Conservation (phyloP, 106 monocot genomes). For the Dioscorea alata region DNA sequence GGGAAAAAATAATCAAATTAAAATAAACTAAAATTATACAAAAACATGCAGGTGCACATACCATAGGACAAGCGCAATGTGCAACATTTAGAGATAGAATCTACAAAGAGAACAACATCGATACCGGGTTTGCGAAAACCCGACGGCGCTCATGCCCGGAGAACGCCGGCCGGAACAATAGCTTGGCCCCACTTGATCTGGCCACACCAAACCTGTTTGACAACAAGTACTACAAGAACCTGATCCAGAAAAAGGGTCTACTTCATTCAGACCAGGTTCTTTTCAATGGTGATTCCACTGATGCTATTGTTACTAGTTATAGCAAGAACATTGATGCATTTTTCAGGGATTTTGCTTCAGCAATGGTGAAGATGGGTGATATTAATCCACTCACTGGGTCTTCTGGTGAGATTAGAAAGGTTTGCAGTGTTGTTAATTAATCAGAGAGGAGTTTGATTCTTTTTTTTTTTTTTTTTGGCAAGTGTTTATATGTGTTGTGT, state of each 20-base stretch:
- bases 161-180: background rate
- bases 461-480: too few species aligned
- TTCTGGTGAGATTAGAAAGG: background rate
- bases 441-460: background rate
- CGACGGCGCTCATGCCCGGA: background rate
- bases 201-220: constrained; percentile 12
- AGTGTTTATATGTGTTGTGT: too few species aligned
- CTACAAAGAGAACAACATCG: constrained; percentile 15
- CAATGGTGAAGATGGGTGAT: constrained; percentile 9
- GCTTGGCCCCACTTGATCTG: constrained; percentile 10
- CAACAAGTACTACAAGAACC: constrained; percentile 26
- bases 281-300: constrained; percentile 8
- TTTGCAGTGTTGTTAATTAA: background rate
- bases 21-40: too few species aligned
- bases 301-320: constrained; percentile 16
- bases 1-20: too few species aligned
- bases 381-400: constrained; percentile 2
- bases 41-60: constrained; percentile 7
- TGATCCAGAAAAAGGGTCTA: constrained; percentile 15
- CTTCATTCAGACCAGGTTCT: constrained; percentile 23
- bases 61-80: constrained; percentile 12
- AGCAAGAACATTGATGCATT: background rate
- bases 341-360: background rate
- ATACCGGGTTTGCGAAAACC: constrained; percentile 3
- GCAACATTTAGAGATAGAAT: constrained; percentile 12